Conservation (phyloP, 805 yeast species). For the Barnettozyma siamensis region DNA sequence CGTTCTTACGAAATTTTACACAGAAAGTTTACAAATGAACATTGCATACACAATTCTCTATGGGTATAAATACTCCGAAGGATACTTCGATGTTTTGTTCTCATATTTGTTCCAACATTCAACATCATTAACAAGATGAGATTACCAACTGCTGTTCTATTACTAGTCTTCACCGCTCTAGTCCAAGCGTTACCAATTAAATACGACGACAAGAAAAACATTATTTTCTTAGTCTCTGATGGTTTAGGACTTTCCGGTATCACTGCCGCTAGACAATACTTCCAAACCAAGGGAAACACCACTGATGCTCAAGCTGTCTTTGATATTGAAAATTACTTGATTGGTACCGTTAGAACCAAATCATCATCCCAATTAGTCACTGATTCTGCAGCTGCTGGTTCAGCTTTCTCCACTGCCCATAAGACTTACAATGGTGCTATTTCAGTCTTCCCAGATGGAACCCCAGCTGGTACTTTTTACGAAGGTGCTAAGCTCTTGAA, state of each 20-base stretch:
- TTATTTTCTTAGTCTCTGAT: constrained; percentile 85
- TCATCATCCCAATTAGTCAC: constrained; percentile 72
- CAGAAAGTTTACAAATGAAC: no score
- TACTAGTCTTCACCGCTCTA: constrained; percentile 19
- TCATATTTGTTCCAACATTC: no score
- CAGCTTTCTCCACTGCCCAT: constrained; percentile 78
- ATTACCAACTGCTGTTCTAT: constrained; percentile 19
- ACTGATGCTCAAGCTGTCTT: constrained; percentile 52
- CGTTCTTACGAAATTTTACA: no score
- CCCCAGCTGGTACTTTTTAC: constrained; percentile 78
- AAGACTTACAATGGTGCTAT: constrained; percentile 90
- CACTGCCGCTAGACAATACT: constrained; percentile 70
- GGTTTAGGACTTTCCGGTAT: constrained; percentile 90
- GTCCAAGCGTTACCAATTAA: constrained; percentile 21
- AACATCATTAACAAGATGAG: no score
- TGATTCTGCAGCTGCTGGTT: constrained; percentile 95
- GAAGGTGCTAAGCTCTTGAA: constrained; percentile 83
- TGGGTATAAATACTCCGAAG: no score
- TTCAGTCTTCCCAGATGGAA: constrained; percentile 63
- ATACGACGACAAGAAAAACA: constrained; percentile 50
- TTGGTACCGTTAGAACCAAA: constrained; percentile 84
- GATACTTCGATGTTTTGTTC: no score
- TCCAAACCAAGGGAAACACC: constrained; percentile 45
- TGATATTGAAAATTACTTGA: constrained; percentile 56
- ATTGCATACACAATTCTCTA: no score